These are phyloP conservation scores for Phytopythium litorale DNA, from an alignment of 352 stramenopile species.

Conservation along the genomic window DNA sequence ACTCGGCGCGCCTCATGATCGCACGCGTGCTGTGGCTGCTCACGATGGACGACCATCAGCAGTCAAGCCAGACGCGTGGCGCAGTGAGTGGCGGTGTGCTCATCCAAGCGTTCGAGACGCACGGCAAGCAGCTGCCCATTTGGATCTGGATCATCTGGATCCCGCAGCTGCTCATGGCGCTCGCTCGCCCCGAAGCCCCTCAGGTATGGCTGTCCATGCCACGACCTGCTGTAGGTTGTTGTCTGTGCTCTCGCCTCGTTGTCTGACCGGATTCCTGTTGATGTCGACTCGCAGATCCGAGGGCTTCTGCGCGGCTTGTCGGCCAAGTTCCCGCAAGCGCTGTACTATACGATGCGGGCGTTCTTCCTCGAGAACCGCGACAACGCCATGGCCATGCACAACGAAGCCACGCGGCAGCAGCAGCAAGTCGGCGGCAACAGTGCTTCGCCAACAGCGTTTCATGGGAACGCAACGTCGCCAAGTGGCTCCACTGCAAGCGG, in stretches of 20 bases:
- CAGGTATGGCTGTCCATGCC: constrained; percentile 17
- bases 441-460: constrained; percentile 16
- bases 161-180: constrained; percentile 94
- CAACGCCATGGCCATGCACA: constrained; percentile 56
- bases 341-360: constrained; percentile 98
- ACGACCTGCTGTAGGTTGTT: neutral
- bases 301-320: constrained; percentile 76
- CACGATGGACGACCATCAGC: constrained; percentile 77
- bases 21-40: constrained; percentile 90
- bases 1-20: constrained; percentile 87
- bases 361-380: constrained; percentile 98
- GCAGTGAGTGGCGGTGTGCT: constrained; percentile 33
- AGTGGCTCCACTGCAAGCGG: constrained; percentile 8
- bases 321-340: constrained; percentile 95
- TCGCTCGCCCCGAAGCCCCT: constrained; percentile 90
- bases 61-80: neutral
- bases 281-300: constrained; percentile 46
- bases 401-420: constrained; percentile 22
- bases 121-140: constrained; percentile 93
- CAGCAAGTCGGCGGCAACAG: constrained; percentile 14
- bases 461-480: neutral
- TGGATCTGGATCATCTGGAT: constrained; percentile 99
- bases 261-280: neutral
- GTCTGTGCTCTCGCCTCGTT: neutral
- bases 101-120: constrained; percentile 90